These are phyloP conservation scores for Plectosphaerella cucumerina DNA, from an alignment of 2,329 filamentous ascomycete genomes.

Conservation along the genomic window DNA sequence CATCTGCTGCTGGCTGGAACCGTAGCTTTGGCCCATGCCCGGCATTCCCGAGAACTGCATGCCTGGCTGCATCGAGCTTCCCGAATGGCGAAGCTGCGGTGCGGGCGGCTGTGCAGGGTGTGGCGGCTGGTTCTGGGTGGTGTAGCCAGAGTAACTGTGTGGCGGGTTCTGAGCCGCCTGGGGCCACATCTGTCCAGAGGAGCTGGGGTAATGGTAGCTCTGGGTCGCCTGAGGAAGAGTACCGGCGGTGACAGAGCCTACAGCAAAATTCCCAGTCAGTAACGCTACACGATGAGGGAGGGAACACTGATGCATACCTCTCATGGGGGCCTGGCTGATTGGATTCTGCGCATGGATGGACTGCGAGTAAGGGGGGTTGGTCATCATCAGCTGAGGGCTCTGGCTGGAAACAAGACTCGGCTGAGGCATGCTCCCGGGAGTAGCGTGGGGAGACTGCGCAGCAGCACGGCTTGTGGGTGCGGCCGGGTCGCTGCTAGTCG, in stretches of 20 bases:
- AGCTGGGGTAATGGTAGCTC: conserved; percentile 56
- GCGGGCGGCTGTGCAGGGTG: conserved; percentile 41
- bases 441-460: conserved; percentile 51
- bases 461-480: conserved; percentile 48
- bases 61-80: conserved; percentile 47
- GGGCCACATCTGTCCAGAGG: conserved; percentile 60
- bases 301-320: conserved; percentile 55
- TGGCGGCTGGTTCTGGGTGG: conserved; percentile 42
- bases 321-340: conserved; percentile 68
- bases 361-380: conserved; percentile 60
- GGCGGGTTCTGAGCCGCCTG: conserved; percentile 58
- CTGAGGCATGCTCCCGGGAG: conserved; percentile 50
- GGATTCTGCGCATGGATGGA: conserved; percentile 67
- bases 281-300: conserved; percentile 38
- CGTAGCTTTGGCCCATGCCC: conserved; percentile 54
- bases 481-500: conserved; percentile 36
- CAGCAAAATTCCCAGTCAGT: background rate
- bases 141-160: conserved; percentile 47
- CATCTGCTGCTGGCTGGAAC: conserved; percentile 48
- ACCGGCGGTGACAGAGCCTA: conserved; percentile 35
- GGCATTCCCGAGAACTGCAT: conserved; percentile 63
- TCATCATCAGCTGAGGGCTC: conserved; percentile 61
- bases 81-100: conserved; percentile 20
- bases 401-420: conserved; percentile 57
- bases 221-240: conserved; percentile 47